These are phyloP conservation scores for Penicillium sp. DNA, from an alignment of 2,329 filamentous ascomycete species.

Conservation along the genomic window DNA sequence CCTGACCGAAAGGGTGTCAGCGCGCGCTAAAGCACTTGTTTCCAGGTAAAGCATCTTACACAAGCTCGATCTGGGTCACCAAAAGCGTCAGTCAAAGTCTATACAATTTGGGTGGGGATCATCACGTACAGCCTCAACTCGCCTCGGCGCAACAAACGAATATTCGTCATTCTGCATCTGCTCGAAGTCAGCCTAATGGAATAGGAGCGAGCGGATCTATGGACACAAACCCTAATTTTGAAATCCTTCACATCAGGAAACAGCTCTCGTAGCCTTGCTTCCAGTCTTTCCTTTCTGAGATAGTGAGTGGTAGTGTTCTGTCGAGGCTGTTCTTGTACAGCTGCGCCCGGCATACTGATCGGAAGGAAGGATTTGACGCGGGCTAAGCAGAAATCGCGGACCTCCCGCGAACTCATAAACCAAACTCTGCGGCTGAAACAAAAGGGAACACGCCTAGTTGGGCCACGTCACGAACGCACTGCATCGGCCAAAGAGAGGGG, in stretches of 20 bases:
- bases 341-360: slow-evolving; percentile 3
- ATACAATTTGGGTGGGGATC: background rate
- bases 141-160: slow-evolving; percentile 21
- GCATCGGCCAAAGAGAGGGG: background rate
- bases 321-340: background rate
- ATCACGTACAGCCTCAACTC: slow-evolving; percentile 16
- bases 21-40: background rate
- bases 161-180: slow-evolving; percentile 18
- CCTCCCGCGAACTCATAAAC: background rate
- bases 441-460: background rate
- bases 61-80: slow-evolving; percentile 9
- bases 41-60: background rate
- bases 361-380: background rate
- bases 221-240: slow-evolving; percentile 19
- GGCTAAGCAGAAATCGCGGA: background rate
- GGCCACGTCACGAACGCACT: background rate
- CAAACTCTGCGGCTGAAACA: background rate
- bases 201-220: background rate
- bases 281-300: slow-evolving; percentile 16
- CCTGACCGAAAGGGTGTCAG: background rate
- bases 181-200: background rate
- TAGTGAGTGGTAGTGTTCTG: background rate
- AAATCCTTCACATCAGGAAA: slow-evolving; percentile 21
- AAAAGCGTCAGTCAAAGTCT: background rate
- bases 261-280: slow-evolving; percentile 17